Conservation (phyloP, 148 eudicot genomes). For the Chenopodium formosanum region DNA sequence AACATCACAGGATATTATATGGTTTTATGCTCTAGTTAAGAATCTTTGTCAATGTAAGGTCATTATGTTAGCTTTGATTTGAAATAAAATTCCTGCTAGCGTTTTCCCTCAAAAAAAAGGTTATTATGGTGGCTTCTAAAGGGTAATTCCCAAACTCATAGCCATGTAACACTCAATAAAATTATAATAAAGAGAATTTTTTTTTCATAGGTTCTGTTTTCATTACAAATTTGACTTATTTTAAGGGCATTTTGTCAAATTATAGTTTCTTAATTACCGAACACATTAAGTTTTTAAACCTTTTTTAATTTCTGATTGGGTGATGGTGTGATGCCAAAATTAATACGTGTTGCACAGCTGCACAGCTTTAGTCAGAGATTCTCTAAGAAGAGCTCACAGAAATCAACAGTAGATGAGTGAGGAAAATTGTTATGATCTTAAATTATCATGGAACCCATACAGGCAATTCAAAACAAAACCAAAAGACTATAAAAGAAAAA, state of each 20-base stretch:
- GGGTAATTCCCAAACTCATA: not conserved
- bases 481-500: not conserved
- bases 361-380: not conserved
- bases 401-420: not conserved
- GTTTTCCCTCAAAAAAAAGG: too few relatives aligned
- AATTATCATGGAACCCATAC: not conserved
- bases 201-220: too few relatives aligned
- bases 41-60: not conserved
- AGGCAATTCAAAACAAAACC: not conserved
- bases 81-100: too few relatives aligned
- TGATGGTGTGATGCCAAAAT: constrained; percentile 1
- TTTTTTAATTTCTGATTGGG: not conserved
- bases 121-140: not conserved
- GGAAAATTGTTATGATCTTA: not conserved
- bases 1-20: constrained; percentile 2
- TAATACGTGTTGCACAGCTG: not conserved
- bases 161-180: not conserved
- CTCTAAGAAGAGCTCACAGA: not conserved
- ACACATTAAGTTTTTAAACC: not conserved
- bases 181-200: too few relatives aligned
- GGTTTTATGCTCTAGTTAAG: not conserved
- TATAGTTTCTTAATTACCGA: not conserved
- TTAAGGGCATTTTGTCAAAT: not conserved
- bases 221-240: not conserved
- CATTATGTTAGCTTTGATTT: too few relatives aligned